Conservation (phyloP, 2,329 filamentous ascomycete genomes). For the Zelopaecilomyces penicillatus region DNA sequence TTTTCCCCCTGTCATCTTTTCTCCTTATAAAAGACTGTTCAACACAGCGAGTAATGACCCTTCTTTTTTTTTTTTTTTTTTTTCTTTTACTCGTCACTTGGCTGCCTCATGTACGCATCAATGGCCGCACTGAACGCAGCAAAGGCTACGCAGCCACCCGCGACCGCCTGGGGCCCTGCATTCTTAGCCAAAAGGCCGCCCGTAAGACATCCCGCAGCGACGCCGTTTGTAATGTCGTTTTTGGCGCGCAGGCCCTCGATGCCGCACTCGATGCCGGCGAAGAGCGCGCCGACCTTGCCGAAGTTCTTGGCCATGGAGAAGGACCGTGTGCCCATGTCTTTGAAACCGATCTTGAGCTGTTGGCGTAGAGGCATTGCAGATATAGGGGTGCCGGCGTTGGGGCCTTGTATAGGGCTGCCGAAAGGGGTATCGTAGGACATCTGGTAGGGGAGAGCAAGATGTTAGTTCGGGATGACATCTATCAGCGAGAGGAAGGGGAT, state of each 20-base stretch:
- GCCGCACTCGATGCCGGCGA: conserved; percentile 88
- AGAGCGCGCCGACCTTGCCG: conserved; percentile 83
- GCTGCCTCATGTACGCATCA: conserved; percentile 82
- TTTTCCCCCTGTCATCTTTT: conserved; percentile 18
- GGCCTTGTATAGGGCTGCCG: conserved; percentile 39
- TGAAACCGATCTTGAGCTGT: conserved; percentile 79
- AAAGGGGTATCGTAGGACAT: conserved; percentile 98
- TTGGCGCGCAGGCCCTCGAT: conserved; percentile 89
- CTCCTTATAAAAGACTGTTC: conserved; percentile 9
- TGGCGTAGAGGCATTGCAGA: conserved; percentile 68
- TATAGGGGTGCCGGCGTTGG: conserved; percentile 30
- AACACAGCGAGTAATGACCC: not conserved
- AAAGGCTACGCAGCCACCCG: conserved; percentile 83
- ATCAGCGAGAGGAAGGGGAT: too few relatives aligned
- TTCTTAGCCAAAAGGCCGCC: conserved; percentile 80
- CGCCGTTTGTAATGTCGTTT: conserved; percentile 85
- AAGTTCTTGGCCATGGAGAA: conserved; percentile 88
- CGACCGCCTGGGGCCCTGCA: conserved; percentile 82
- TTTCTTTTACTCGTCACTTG: conserved; percentile 47
- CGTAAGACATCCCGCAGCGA: conserved; percentile 81
- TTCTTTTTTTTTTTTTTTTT: not conserved
- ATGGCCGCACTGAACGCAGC: conserved; percentile 89
- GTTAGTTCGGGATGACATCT: conserved; percentile 8
- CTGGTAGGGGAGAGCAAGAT: conserved; percentile 33
- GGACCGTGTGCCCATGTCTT: conserved; percentile 85